Base-by-base conservation (phyloP, 2,329 filamentous ascomycete species). In the Drechslerella coelobrocha region DNA sequence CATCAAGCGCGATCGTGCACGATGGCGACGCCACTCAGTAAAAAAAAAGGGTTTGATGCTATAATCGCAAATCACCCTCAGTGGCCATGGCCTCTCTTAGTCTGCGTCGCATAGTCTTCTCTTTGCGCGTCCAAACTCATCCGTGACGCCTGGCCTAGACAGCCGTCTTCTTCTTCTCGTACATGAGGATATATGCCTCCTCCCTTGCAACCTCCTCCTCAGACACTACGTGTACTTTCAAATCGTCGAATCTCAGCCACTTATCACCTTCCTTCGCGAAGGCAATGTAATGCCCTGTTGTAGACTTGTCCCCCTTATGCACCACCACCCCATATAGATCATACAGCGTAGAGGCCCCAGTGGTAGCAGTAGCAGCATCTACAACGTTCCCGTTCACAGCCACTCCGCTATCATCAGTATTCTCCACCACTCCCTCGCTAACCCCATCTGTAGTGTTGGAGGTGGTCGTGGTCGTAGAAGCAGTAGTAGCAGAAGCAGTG, bases 141-240 rank as follows among this genome's bases (percentile, higher is more conserved):
- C n/a, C n/a, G n/a, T n/a, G n/a, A n/a, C n/a, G n/a, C 9, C 47
- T 10, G 12, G 41, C 19, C 29, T 34, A 34, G 29, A 12, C 27
- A 26, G 23, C 56, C 12, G n/a, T 48, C 17, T 23, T 34, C 39
- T 69, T 53, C 52, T 54, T 61, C 43, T 69, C 65, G 26, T 69
- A 69, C 65, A 69, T 62, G 21, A 69, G 29, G n/a, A 69, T 61
- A n/a, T 69, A 69, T 2, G 65, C 65, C 17, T 69, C 65, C 51
- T 69, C 51, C 7, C 52, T n/a, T 1, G 57, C 43, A 8, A 69
- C 65, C 26, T 69, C 65, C 45, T 56, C 65, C 41, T 62, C 65
- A 8, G 34, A 29, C 3, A 69, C 65, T 21, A 23, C 31, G 24
- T 53, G 45, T 21, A 69, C 65, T 29, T 59, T 69, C 65, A 62